Evolutionary conservation across 2,329 filamentous ascomycete genomes (phyloP), one percentile per base, ranked within the genome.

Genomic region (Penicillium oxalicum): DNA sequence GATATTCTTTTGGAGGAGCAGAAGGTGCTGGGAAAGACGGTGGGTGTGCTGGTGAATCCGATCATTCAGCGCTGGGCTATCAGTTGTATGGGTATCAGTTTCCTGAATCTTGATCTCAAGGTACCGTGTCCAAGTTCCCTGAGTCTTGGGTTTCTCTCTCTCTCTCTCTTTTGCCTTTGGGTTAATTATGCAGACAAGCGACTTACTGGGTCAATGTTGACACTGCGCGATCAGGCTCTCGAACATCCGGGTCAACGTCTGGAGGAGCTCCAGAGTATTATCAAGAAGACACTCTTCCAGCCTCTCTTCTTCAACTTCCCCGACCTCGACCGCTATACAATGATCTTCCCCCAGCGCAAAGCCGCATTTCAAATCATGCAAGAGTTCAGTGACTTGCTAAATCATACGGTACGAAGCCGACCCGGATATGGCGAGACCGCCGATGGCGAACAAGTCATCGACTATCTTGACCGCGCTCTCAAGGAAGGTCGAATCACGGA

Each of bases 401-500:
- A 50, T 8, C 34, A 33, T 8, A 52, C 49, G 3, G 56, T 61
- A 11, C 41, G 40, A 9, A 12, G 35, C 8, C 46, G 54, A 40
- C 33, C 50, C 0, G 11, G 1, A 8, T 1, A 43, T 18, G 29
- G 12, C 24, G 38, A 32, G 4, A 44, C 38, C 18, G 29, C 40
- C 38, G 38, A 45, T 4, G 47, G 50, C 0, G 50, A 52, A 26
- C 53, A 59, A 34, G 55, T 57, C 42, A 54, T 63, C 29, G 60
- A 63, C 49, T 52, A 51, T 33, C 60, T 61, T 2, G 54, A 54
- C 26, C 45, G 44, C 33, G 62, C 61, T 3, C 50, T 56, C 28
- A 51, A 51, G 26, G 49, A 59, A 25, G 63, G 64, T 4, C 45
- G 48, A 12, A 59, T 64, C 33, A 65, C 54, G 5, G 66, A 72